These are phyloP conservation scores for Aegilops speltoides DNA, from an alignment of 176 grass and related monocot genomes.

Conservation along the genomic window DNA sequence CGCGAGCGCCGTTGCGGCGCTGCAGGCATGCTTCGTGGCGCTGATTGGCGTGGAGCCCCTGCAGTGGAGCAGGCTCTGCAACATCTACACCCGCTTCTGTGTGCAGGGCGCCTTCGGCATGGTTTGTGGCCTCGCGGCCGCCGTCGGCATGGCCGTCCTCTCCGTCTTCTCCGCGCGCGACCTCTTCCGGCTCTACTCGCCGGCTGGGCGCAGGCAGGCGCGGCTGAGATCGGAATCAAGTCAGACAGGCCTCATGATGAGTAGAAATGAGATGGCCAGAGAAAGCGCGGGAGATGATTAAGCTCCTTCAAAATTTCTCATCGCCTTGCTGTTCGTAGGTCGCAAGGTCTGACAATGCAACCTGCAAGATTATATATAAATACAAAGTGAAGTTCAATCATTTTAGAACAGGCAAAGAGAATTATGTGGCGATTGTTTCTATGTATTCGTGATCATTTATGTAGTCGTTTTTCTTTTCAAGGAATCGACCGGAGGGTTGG, in stretches of 20 bases:
- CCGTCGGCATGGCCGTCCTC: constrained; percentile 46
- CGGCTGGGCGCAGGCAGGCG: not conserved
- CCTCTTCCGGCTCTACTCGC: constrained; percentile 51
- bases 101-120: constrained; percentile 51
- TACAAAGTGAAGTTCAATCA: not conserved
- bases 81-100: constrained; percentile 74
- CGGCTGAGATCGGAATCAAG: not conserved
- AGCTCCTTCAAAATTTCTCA: not conserved
- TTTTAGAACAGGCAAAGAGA: not conserved
- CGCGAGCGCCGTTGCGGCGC: constrained; percentile 38
- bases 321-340: not conserved
- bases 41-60: constrained; percentile 37
- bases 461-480: no score
- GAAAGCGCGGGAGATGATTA: not conserved
- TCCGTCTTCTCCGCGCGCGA: constrained; percentile 51
- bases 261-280: not conserved
- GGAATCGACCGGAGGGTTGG: no score
- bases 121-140: constrained; percentile 21
- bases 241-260: not conserved
- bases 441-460: not conserved
- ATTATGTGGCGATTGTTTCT: not conserved
- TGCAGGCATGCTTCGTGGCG: constrained; percentile 49
- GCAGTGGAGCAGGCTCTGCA: constrained; percentile 74
- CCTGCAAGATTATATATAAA: not conserved
- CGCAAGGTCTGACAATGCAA: not conserved